These are phyloP conservation scores for Euryodendron excelsum DNA, from an alignment of 148 eudicot genomes.

Conservation along the genomic window DNA sequence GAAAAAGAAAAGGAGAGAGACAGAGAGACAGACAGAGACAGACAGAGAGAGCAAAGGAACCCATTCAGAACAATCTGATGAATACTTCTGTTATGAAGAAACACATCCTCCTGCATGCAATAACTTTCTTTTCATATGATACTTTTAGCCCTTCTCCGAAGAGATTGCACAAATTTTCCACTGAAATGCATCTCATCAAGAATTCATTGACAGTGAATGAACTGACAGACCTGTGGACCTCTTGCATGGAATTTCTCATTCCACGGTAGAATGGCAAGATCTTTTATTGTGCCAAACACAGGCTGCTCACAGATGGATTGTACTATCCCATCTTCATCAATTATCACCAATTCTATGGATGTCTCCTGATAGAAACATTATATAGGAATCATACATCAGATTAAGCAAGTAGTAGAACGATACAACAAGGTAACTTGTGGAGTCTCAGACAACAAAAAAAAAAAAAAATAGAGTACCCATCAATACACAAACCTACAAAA, in stretches of 20 bases:
- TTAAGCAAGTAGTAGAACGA: slow-evolving; percentile 2
- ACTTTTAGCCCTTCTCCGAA: background rate
- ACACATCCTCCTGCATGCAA: background rate
- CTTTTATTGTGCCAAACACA: slow-evolving; percentile 86
- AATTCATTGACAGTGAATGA: slow-evolving; percentile 6
- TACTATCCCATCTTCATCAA: slow-evolving; percentile 74
- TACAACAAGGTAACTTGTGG: background rate
- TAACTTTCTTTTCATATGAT: background rate
- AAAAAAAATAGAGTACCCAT: too few relatives aligned
- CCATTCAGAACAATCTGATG: background rate
- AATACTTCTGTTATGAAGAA: background rate
- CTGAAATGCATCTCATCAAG: background rate
- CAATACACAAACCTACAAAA: background rate
- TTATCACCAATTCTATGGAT: slow-evolving; percentile 75
- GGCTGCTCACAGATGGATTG: slow-evolving; percentile 94
- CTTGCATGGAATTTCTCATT: slow-evolving; percentile 39
- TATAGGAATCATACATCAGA: slow-evolving; percentile 3
- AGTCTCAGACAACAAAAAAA: too few relatives aligned
- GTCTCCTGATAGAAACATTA: slow-evolving; percentile 64
- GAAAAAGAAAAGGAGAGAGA: slow-evolving; percentile 12
- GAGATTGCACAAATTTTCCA: background rate
- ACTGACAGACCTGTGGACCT: slow-evolving; percentile 50
- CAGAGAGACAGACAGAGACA: background rate
- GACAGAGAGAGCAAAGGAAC: background rate
- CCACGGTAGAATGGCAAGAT: slow-evolving; percentile 76